Evolutionary conservation across 2,329 filamentous ascomycete species (phyloP).

Genomic region (Diplodia corticola): DNA sequence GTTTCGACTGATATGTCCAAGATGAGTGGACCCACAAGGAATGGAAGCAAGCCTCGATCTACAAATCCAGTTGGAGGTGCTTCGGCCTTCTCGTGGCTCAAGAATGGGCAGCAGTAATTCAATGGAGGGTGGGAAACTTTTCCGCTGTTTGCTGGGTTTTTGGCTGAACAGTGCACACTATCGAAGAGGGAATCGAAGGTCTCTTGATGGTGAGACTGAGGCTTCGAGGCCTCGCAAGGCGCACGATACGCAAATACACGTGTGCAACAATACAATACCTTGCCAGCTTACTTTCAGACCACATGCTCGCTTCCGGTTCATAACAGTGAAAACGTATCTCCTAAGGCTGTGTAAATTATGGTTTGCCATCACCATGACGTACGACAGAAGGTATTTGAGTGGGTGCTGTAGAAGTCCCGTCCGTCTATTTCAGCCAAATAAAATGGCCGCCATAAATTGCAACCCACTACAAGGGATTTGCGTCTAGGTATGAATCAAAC

Average conservation of each 20-base stretch:
- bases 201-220: background rate
- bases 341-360: too few relatives aligned
- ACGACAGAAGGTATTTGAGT: too few relatives aligned
- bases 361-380: too few relatives aligned
- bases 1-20: conserved; percentile 17
- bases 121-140: background rate
- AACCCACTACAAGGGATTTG: too few relatives aligned
- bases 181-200: background rate
- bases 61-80: conserved; percentile 85
- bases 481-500: too few relatives aligned
- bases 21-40: background rate
- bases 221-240: background rate
- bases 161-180: background rate
- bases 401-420: too few relatives aligned
- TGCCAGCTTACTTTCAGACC: background rate
- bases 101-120: conserved; percentile 33
- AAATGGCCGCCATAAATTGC: too few relatives aligned
- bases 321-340: too few relatives aligned
- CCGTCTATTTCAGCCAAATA: too few relatives aligned
- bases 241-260: background rate
- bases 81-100: conserved; percentile 93
- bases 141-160: background rate
- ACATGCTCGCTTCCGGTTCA: background rate
- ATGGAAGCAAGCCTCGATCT: background rate
- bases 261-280: background rate